phyloP scores from a whole-genome alignment of 2,329 filamentous ascomycete species.

The Calonectria pseudoturangicola region DNA sequence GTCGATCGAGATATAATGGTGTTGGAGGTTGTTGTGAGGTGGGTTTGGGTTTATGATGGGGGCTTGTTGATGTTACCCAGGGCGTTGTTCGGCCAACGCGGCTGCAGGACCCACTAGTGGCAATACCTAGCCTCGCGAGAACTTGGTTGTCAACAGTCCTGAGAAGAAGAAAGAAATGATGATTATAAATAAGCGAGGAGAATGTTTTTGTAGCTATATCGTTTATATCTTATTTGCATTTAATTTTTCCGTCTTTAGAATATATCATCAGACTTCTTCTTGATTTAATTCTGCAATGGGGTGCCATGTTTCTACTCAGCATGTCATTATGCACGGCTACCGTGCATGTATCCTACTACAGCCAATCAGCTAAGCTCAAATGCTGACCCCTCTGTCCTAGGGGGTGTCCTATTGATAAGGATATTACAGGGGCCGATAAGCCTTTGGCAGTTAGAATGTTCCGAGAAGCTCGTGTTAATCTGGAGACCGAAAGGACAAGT shows the following conservation, averaged over 20 bases:
- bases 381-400: constrained; percentile 50
- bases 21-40: constrained; percentile 43
- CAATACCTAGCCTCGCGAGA: too few relatives aligned
- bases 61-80: constrained; percentile 49
- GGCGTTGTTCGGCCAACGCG: constrained; percentile 16
- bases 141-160: too few relatives aligned
- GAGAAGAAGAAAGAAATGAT: too few relatives aligned
- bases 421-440: constrained; percentile 48
- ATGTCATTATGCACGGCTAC: constrained; percentile 33
- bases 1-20: constrained; percentile 36
- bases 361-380: constrained; percentile 46
- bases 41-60: constrained; percentile 34
- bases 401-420: constrained; percentile 45
- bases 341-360: constrained; percentile 37
- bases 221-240: too few relatives aligned
- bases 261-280: too few relatives aligned
- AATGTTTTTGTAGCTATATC: too few relatives aligned
- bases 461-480: constrained; percentile 43
- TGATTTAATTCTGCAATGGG: too few relatives aligned
- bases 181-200: too few relatives aligned
- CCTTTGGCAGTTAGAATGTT: constrained; percentile 46
- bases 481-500: constrained; percentile 39
- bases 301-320: too few relatives aligned
- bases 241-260: too few relatives aligned
- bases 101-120: neutral